Evolutionary conservation across 805 yeast genomes (phyloP).

Genomic region (Starmerella geochares): DNA sequence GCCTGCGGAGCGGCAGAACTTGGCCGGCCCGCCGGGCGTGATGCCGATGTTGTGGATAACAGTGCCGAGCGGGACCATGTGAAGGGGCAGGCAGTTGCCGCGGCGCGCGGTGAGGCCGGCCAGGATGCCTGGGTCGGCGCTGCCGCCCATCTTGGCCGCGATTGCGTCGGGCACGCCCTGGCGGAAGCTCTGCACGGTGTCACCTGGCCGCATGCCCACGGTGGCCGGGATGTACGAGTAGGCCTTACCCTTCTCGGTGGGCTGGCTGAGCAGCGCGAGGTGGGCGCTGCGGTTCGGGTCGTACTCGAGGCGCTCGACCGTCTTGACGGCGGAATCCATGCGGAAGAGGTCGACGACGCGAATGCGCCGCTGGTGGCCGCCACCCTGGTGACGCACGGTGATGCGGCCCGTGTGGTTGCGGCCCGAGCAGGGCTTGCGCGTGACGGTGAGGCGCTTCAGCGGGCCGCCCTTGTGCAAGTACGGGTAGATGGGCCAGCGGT

Average conservation of each 20-base stretch:
- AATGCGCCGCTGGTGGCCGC: constrained; percentile 85
- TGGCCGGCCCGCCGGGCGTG: constrained; percentile 65
- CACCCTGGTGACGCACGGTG: constrained; percentile 91
- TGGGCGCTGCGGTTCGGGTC: constrained; percentile 94
- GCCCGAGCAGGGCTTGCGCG: constrained; percentile 68
- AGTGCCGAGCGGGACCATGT: constrained; percentile 91
- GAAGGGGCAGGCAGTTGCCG: constrained; percentile 89
- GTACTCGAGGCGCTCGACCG: constrained; percentile 80
- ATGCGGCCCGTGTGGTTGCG: constrained; percentile 82
- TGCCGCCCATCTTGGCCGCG: constrained; percentile 77
- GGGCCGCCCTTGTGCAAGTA: constrained; percentile 84
- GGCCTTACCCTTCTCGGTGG: constrained; percentile 32
- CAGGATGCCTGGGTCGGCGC: constrained; percentile 80
- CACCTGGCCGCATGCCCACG: constrained; percentile 89
- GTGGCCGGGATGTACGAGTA: constrained; percentile 78
- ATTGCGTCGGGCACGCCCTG: constrained; percentile 72
- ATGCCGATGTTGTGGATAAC: constrained; percentile 81
- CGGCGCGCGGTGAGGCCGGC: constrained; percentile 77
- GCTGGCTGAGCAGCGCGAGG: constrained; percentile 61
- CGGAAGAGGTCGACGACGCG: constrained; percentile 74
- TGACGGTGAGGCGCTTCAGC: constrained; percentile 58
- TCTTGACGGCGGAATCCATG: constrained; percentile 55
- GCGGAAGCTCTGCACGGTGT: constrained; percentile 78
- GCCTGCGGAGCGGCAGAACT: constrained; percentile 89
- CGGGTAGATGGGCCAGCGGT: constrained; percentile 74